phyloP scores from a whole-genome alignment of 352 stramenopile genomes.

The Phytophthora sp. region DNA sequence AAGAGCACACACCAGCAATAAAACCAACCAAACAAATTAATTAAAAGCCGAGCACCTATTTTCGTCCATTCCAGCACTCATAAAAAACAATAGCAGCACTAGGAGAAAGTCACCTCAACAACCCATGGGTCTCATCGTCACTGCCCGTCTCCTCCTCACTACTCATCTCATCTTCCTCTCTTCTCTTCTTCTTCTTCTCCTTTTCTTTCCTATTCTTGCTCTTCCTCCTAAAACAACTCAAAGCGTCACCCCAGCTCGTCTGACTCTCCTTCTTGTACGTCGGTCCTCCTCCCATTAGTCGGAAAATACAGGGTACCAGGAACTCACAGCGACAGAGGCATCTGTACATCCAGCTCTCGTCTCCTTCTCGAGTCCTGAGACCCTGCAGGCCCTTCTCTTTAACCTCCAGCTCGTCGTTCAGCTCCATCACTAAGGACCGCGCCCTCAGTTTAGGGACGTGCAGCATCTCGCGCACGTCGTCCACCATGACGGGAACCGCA shows the following conservation, averaged over 20 bases:
- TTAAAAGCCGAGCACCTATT: too few relatives aligned
- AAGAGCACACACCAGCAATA: too few relatives aligned
- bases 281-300: constrained; percentile 64
- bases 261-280: constrained; percentile 63
- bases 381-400: constrained; percentile 30
- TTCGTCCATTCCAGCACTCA: constrained; percentile 25
- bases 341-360: constrained; percentile 68
- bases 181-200: constrained; percentile 34
- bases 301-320: constrained; percentile 69
- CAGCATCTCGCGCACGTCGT: constrained; percentile 81
- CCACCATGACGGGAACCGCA: constrained; percentile 74
- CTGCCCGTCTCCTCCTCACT: constrained; percentile 28
- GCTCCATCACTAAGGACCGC: constrained; percentile 61
- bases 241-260: constrained; percentile 23
- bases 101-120: constrained; percentile 50
- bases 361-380: constrained; percentile 39
- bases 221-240: constrained; percentile 22
- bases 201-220: constrained; percentile 9
- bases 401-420: constrained; percentile 64
- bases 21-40: too few relatives aligned
- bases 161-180: constrained; percentile 18
- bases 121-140: constrained; percentile 50
- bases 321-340: constrained; percentile 83
- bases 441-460: constrained; percentile 65
- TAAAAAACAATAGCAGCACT: constrained; percentile 17